Percentiles rank a stretch among this genome's conserved stretches.
phyloP scores from a whole-genome alignment of 2,329 filamentous ascomycete species.

The Pseudonectria buxi region DNA sequence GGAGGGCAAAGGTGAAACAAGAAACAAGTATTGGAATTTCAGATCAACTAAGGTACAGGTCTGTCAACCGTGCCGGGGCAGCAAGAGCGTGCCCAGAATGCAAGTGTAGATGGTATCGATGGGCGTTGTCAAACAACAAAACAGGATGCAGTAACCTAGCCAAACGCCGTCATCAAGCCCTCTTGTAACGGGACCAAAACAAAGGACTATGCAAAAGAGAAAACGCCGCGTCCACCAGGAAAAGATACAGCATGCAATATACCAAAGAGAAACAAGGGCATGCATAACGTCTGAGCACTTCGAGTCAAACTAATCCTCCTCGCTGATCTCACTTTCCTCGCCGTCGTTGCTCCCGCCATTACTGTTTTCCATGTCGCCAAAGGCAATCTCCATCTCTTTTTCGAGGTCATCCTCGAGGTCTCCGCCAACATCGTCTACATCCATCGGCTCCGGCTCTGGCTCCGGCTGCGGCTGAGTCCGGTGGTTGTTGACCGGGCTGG shows the following conservation, averaged over 20 bases:
- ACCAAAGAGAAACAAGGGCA: background rate
- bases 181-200: too few species aligned
- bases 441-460: slow-evolving; percentile 23
- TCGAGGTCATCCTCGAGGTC: slow-evolving; percentile 37
- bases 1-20: background rate
- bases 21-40: too few species aligned
- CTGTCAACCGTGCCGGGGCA: too few species aligned
- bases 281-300: background rate
- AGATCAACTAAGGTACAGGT: too few species aligned
- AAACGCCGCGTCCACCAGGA: too few species aligned
- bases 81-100: too few species aligned
- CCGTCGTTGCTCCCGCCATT: slow-evolving; percentile 43
- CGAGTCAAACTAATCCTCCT: slow-evolving; percentile 46
- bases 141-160: too few species aligned
- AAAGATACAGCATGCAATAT: too few species aligned
- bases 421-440: slow-evolving; percentile 22
- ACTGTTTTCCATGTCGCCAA: slow-evolving; percentile 48
- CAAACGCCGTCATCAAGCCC: too few species aligned
- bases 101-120: too few species aligned
- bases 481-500: slow-evolving; percentile 44
- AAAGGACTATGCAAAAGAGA: too few species aligned
- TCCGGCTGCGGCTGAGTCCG: slow-evolving; percentile 8
- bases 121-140: too few species aligned
- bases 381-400: slow-evolving; percentile 45
- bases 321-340: slow-evolving; percentile 60